A percentile compares a stretch with the other conserved stretches of the same genome.
phyloP scores from a whole-genome alignment of 805 yeast species.

The Yamadazyma nakazawae region DNA sequence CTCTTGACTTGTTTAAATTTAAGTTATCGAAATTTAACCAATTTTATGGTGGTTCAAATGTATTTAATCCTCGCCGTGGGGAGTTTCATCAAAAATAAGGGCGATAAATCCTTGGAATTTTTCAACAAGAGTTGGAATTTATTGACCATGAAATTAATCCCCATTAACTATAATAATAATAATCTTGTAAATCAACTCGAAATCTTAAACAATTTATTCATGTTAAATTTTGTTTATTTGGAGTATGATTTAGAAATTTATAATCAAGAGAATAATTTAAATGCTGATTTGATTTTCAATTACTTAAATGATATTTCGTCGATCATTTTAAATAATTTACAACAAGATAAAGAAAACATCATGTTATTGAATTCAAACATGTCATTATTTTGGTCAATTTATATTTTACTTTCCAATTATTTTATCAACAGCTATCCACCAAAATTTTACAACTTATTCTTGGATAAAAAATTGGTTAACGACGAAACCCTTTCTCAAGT shows the following conservation, averaged over 20 bases:
- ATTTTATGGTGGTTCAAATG: slow-evolving; percentile 38
- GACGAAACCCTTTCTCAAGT: slow-evolving; percentile 12
- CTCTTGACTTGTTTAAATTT: slow-evolving; percentile 22
- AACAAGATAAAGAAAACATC: slow-evolving; percentile 16
- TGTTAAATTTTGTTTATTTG: slow-evolving; percentile 43
- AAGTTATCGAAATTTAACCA: slow-evolving; percentile 16
- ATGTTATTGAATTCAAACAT: slow-evolving; percentile 25
- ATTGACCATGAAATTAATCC: slow-evolving; percentile 32
- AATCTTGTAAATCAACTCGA: slow-evolving; percentile 17
- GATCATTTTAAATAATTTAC: slow-evolving; percentile 38
- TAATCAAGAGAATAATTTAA: slow-evolving; percentile 16
- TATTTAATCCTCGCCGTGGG: slow-evolving; percentile 48
- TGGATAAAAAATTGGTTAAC: slow-evolving; percentile 14
- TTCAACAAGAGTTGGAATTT: slow-evolving; percentile 47
- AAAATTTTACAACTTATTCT: slow-evolving; percentile 22
- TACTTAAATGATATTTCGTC: slow-evolving; percentile 47
- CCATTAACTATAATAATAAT: slow-evolving; percentile 22
- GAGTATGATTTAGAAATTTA: slow-evolving; percentile 29
- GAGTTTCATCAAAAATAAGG: slow-evolving; percentile 20
- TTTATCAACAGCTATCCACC: slow-evolving; percentile 41
- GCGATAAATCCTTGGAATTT: slow-evolving; percentile 31
- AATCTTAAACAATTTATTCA: slow-evolving; percentile 45
- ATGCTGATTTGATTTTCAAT: slow-evolving; percentile 46
- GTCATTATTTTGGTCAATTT: slow-evolving; percentile 48
- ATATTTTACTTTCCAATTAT: slow-evolving; percentile 43